phyloP scores from a whole-genome alignment of 2,329 filamentous ascomycete genomes.

The Sporothrix variecibatus region DNA sequence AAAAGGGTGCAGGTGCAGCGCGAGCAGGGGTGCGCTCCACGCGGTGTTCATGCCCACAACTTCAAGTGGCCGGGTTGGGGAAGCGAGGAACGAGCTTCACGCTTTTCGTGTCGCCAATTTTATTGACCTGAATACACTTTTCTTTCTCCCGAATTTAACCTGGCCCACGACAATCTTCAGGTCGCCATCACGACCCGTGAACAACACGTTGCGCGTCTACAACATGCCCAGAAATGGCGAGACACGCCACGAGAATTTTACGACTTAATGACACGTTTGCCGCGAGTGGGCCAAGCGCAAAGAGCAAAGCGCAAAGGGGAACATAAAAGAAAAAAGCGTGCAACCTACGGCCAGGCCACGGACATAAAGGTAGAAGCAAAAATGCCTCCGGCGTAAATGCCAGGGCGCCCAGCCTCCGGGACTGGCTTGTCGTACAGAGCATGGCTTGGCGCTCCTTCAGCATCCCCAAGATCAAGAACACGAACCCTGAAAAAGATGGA shows the following conservation, averaged over 20 bases:
- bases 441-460: neutral
- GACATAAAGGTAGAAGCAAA: neutral
- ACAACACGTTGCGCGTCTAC: neutral
- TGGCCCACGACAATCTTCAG: neutral
- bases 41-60: neutral
- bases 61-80: neutral
- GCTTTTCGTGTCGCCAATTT: neutral
- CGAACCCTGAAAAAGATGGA: neutral
- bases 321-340: neutral
- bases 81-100: neutral
- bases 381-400: neutral
- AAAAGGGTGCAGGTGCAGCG: conserved; percentile 1
- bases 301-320: neutral
- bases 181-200: neutral
- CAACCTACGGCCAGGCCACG: neutral
- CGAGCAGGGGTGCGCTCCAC: neutral
- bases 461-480: neutral
- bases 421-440: neutral
- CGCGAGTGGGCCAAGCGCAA: neutral
- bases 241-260: neutral
- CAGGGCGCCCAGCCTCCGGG: neutral
- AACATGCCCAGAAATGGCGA: neutral
- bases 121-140: neutral
- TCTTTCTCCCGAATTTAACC: neutral
- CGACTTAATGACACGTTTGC: neutral